Evolutionary conservation across 2,329 filamentous ascomycete species (phyloP), one percentile per base, ranked within the genome.

Genomic region (Escovopsis sp.): DNA sequence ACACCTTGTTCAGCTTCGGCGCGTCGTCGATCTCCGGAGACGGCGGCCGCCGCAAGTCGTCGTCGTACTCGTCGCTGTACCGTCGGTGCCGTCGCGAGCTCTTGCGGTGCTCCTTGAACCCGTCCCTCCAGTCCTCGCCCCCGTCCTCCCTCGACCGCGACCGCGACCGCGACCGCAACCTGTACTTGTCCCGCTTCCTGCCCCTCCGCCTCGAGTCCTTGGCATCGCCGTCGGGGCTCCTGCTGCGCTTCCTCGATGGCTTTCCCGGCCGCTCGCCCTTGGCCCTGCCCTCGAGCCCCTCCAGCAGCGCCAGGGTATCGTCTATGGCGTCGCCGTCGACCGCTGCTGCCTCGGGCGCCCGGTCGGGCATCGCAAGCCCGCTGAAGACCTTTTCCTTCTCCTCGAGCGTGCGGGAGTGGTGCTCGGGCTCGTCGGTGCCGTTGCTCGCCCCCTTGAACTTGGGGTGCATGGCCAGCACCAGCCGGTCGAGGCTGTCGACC

Each of bases 251-350:
- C 45, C 70, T 64, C 40, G 65, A 57, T 1, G 57, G 54, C 51
- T 63, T 67, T 4, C 8, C 27, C 8, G 8, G 27, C 27, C 11
- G 8, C 11, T 66, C 68, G 45, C 67, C 67, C 50, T 65, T 68
- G 12, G 68, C 65, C 53, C 82, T 86, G 7, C 75, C 73, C 47
- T 87, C 87, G 33, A 96, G 64, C 0, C 79, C 82, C 59, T 96
- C 91, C n/a, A 98, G 62, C 53, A 94, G 72, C 1, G 88, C 88
- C 52, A 98, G 77, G 0, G 91, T 94, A 60, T 98, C 88, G 55
- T 96, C 91, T 54, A 95, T 81, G 15, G 77, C 83, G 56, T 84
- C 82, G 1, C 64, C 65, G 2, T 65, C 65, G 8, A 52, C 52
- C 25, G 62, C 56, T 3, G 25, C 25, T 9, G 8, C 27, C 5